phyloP scores from a whole-genome alignment of 1,139 yeast species.

The Yamadazyma trypodendri region DNA sequence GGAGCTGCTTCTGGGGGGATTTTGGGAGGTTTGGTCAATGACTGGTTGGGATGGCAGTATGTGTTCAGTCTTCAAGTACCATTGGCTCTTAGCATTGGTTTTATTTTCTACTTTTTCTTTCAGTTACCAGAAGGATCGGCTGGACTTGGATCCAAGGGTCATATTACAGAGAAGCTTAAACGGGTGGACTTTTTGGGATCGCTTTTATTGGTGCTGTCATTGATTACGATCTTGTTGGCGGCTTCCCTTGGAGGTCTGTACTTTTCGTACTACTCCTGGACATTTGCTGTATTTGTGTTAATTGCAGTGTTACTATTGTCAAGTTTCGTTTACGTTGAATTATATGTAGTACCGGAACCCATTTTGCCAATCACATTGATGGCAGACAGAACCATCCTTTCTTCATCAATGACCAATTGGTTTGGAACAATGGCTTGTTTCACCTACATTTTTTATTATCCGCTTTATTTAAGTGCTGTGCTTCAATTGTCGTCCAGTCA shows the following conservation, averaged over 20 bases:
- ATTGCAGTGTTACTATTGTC: slow-evolving; percentile 23
- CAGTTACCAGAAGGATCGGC: slow-evolving; percentile 49
- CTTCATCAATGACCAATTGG: slow-evolving; percentile 69
- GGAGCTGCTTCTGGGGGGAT: slow-evolving; percentile 60
- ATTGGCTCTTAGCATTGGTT: slow-evolving; percentile 51
- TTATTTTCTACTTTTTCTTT: slow-evolving; percentile 35
- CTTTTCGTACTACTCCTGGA: slow-evolving; percentile 35
- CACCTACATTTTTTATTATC: slow-evolving; percentile 59
- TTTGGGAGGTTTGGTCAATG: slow-evolving; percentile 68
- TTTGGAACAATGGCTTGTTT: slow-evolving; percentile 58
- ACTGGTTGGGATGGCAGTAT: slow-evolving; percentile 76
- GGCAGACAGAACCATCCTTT: slow-evolving; percentile 55
- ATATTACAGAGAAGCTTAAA: slow-evolving; percentile 41
- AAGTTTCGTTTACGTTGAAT: slow-evolving; percentile 52
- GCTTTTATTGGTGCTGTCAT: slow-evolving; percentile 52
- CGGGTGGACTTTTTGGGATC: slow-evolving; percentile 78
- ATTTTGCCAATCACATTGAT: slow-evolving; percentile 61
- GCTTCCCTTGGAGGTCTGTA: slow-evolving; percentile 69
- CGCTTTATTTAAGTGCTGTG: slow-evolving; percentile 62
- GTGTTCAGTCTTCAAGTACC: slow-evolving; percentile 61
- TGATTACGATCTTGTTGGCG: slow-evolving; percentile 57
- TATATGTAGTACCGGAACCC: slow-evolving; percentile 60
- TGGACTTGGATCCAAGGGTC: slow-evolving; percentile 45
- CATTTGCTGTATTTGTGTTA: slow-evolving; percentile 30
- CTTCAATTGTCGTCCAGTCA: slow-evolving; percentile 53